These are phyloP conservation scores for Aspergillus awamori DNA, from an alignment of 2,329 filamentous ascomycete genomes.

Conservation along the genomic window DNA sequence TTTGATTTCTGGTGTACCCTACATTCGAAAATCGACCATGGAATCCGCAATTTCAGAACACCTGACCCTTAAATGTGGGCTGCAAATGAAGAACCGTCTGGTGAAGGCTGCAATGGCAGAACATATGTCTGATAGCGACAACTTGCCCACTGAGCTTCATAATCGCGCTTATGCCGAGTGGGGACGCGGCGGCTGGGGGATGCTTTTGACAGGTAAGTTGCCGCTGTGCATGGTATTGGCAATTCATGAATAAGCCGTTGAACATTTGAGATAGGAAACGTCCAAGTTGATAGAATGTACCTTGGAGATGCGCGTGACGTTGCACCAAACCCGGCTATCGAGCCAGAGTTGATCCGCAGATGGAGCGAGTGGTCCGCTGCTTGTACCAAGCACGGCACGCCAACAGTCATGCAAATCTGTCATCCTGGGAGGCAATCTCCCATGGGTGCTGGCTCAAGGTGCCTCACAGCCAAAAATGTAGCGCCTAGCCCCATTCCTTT, in stretches of 20 bases:
- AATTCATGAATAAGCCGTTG: neutral
- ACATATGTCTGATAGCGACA: conserved; percentile 4
- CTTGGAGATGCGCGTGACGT: conserved; percentile 6
- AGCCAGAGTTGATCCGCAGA: neutral
- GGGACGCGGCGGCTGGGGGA: conserved; percentile 9
- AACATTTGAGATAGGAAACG: neutral
- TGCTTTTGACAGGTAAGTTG: conserved; percentile 9
- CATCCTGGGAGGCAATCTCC: conserved; percentile 44
- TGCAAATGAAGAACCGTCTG: neutral
- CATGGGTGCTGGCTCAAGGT: conserved; percentile 34
- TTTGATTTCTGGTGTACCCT: too few relatives aligned
- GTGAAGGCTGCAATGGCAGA: conserved; percentile 14
- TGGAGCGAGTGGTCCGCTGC: conserved; percentile 11
- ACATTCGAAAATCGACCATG: neutral
- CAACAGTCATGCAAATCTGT: conserved; percentile 41
- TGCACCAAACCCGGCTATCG: neutral
- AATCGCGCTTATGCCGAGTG: conserved; percentile 9
- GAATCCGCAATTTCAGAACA: neutral
- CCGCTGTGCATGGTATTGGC: too few relatives aligned
- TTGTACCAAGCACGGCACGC: conserved; percentile 33
- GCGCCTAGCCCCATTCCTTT: conserved; percentile 26
- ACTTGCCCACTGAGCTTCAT: conserved; percentile 1
- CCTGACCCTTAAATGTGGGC: neutral
- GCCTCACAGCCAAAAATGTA: conserved; percentile 19
- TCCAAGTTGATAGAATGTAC: conserved; percentile 11